phyloP scores from a whole-genome alignment of 192 early-diverging fungal species.

The Linnemannia elongata region DNA sequence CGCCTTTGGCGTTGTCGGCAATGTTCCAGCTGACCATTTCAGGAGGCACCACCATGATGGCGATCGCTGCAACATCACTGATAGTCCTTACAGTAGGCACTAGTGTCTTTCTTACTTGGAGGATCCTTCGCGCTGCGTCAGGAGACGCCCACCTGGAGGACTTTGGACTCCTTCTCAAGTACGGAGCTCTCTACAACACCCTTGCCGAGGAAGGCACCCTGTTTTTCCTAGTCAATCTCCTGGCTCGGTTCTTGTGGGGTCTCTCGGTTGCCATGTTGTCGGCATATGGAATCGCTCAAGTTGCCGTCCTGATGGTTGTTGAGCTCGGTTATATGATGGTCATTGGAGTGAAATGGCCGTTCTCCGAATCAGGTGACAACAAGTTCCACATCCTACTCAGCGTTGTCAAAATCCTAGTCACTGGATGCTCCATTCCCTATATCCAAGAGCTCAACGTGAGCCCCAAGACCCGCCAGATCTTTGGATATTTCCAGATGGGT shows the following conservation, averaged over 20 bases:
- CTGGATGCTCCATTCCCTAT: constrained; percentile 57
- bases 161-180: constrained; percentile 54
- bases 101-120: constrained; percentile 49
- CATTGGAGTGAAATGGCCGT: constrained; percentile 60
- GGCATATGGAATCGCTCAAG: constrained; percentile 60
- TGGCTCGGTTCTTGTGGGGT: constrained; percentile 56
- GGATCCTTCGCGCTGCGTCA: constrained; percentile 52
- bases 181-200: constrained; percentile 64
- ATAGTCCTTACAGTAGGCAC: constrained; percentile 53
- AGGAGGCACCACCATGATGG: constrained; percentile 39
- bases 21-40: constrained; percentile 66
- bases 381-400: constrained; percentile 51
- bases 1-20: constrained; percentile 56
- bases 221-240: constrained; percentile 54
- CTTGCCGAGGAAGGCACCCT: constrained; percentile 54
- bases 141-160: constrained; percentile 54
- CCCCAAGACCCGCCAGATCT: constrained; percentile 44
- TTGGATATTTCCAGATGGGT: constrained; percentile 60
- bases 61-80: constrained; percentile 42
- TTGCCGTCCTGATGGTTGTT: constrained; percentile 50
- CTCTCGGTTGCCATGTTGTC: constrained; percentile 58
- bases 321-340: constrained; percentile 58
- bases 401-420: constrained; percentile 45
- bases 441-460: constrained; percentile 28
- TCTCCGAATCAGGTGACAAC: constrained; percentile 55